These are phyloP conservation scores for Russula earlei DNA, from an alignment of 768 basidiomycete species.

Conservation along the genomic window DNA sequence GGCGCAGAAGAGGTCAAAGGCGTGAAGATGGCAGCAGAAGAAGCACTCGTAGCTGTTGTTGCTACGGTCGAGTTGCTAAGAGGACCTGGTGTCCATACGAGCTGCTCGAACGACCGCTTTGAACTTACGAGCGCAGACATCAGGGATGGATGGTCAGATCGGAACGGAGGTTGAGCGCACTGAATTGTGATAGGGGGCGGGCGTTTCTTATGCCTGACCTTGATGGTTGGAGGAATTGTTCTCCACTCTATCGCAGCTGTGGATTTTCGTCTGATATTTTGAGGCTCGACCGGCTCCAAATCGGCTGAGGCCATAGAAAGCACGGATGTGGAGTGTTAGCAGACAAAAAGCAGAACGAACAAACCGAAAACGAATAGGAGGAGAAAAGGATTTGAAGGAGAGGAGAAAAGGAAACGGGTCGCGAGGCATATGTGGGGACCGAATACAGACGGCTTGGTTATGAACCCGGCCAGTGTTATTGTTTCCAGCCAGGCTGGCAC, in stretches of 20 bases:
- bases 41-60: constrained; percentile 3
- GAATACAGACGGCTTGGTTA: constrained; percentile 7
- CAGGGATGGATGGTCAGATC: background rate
- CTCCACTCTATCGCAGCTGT: constrained; percentile 20
- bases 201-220: constrained; percentile 20
- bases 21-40: constrained; percentile 10
- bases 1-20: constrained; percentile 11
- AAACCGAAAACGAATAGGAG: background rate
- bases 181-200: constrained; percentile 17
- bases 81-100: constrained; percentile 15
- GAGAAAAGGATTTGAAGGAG: background rate
- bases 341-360: constrained; percentile 1
- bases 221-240: constrained; percentile 20
- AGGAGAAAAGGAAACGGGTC: background rate
- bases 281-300: constrained; percentile 8
- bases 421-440: background rate
- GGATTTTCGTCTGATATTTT: constrained; percentile 8
- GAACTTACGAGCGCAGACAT: constrained; percentile 3
- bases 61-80: background rate
- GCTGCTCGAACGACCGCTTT: constrained; percentile 17
- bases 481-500: background rate
- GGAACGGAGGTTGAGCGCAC: constrained; percentile 9
- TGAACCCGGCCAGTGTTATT: constrained; percentile 15
- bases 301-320: constrained; percentile 3
- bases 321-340: background rate